phyloP scores from a whole-genome alignment of 306 rosid species.

The Spatholobus suberectus region DNA sequence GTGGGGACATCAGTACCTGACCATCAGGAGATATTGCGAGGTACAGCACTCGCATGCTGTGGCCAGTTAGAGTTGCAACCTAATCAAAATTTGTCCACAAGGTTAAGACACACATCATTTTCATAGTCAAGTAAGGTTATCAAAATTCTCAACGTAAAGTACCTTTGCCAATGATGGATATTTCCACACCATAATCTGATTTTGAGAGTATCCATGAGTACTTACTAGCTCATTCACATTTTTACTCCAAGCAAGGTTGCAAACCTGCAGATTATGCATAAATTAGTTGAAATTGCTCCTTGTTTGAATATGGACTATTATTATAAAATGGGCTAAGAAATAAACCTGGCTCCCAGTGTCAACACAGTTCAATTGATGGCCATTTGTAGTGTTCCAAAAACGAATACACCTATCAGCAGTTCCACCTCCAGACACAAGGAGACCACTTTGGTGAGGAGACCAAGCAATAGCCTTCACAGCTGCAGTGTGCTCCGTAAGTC shows the following conservation, averaged over 20 bases:
- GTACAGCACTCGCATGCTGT: constrained; percentile 93
- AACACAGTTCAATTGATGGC: constrained; percentile 80
- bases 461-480: constrained; percentile 99
- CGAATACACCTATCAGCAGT: constrained; percentile 98
- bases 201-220: constrained; percentile 98
- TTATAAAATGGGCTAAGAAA: not conserved
- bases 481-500: constrained; percentile 93
- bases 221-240: constrained; percentile 96
- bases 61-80: constrained; percentile 99
- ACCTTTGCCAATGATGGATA: constrained; percentile 95
- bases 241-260: constrained; percentile 98
- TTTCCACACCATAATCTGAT: constrained; percentile 98
- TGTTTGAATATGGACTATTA: not conserved
- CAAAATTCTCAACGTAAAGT: constrained; percentile 60
- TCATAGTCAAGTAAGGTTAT: not conserved
- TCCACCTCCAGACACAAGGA: constrained; percentile 98
- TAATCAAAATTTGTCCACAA: constrained; percentile 30
- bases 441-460: constrained; percentile 96
- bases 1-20: constrained; percentile 60
- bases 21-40: constrained; percentile 99
- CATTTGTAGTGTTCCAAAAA: constrained; percentile 97
- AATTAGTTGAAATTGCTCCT: not conserved
- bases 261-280: constrained; percentile 63
- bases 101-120: not conserved
- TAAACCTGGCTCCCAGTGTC: constrained; percentile 99